phyloP scores from a whole-genome alignment of 2,329 filamentous ascomycete genomes.

The Nectriaceae sp. region DNA sequence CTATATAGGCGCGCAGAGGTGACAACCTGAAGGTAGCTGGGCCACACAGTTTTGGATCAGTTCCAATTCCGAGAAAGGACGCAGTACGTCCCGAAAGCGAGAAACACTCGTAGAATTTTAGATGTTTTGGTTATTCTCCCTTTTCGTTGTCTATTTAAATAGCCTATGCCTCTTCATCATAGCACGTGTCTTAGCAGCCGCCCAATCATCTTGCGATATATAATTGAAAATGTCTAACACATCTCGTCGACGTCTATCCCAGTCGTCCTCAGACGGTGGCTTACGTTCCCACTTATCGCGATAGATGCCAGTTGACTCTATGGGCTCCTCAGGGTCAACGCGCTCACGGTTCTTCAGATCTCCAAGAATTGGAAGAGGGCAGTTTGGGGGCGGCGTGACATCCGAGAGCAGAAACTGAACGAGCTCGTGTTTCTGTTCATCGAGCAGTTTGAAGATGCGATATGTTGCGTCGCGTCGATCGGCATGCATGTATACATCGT shows the following conservation, averaged over 20 bases:
- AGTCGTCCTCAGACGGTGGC: neutral
- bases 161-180: no score
- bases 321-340: constrained; percentile 15
- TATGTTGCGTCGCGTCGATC: constrained; percentile 16
- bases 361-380: constrained; percentile 6
- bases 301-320: constrained; percentile 13
- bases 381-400: neutral
- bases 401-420: constrained; percentile 20
- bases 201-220: neutral
- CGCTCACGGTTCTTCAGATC: constrained; percentile 1
- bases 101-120: no score
- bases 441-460: constrained; percentile 25
- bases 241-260: neutral
- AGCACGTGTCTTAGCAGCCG: neutral
- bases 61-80: no score
- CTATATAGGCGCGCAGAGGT: no score
- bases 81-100: no score
- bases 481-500: constrained; percentile 25
- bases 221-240: constrained; percentile 1
- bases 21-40: no score
- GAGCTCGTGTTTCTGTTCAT: constrained; percentile 22
- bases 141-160: no score
- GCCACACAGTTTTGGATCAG: no score
- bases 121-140: no score
- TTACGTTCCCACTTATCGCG: constrained; percentile 16